Conservation (phyloP, 2,329 filamentous ascomycete species). For the Neofusicoccum laricinum region DNA sequence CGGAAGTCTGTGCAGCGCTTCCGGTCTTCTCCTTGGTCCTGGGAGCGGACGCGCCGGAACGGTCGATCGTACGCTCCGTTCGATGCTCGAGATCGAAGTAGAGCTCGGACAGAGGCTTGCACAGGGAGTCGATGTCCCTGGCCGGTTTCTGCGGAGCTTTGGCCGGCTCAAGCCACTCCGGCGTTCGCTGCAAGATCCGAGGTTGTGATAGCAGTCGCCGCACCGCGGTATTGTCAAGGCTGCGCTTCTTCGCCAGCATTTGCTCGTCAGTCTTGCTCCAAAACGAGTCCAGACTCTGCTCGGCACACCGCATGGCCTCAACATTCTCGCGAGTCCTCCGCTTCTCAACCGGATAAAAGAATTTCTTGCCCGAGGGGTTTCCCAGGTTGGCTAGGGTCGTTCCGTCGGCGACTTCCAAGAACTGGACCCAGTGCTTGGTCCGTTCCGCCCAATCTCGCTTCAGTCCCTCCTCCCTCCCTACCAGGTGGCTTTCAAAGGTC, state of each 20-base stretch:
- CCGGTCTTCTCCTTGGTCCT: constrained; percentile 29
- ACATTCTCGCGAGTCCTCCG: constrained; percentile 46
- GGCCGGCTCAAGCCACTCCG: constrained; percentile 44
- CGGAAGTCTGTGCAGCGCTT: constrained; percentile 15
- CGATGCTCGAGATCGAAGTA: constrained; percentile 23
- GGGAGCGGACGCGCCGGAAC: constrained; percentile 15
- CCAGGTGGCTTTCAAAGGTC: constrained; percentile 31
- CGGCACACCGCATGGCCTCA: constrained; percentile 45
- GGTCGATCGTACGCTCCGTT: constrained; percentile 17
- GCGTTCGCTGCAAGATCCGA: constrained; percentile 47
- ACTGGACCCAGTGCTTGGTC: constrained; percentile 8
- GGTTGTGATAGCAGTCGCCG: constrained; percentile 25
- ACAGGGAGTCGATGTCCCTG: not conserved
- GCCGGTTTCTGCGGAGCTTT: not conserved
- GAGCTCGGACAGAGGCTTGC: constrained; percentile 25
- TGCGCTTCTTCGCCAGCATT: constrained; percentile 2
- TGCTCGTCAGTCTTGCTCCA: constrained; percentile 40
- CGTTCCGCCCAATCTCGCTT: constrained; percentile 5
- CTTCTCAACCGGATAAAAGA: constrained; percentile 50
- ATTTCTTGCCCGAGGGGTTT: constrained; percentile 39
- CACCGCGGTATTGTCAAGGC: constrained; percentile 17
- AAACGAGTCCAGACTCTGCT: constrained; percentile 48
- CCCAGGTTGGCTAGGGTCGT: constrained; percentile 23
- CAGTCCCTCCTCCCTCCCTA: constrained; percentile 10
- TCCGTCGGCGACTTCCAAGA: constrained; percentile 1